Conservation (phyloP, 768 basidiomycete species). For the Lepiota brunneoincarnata region DNA sequence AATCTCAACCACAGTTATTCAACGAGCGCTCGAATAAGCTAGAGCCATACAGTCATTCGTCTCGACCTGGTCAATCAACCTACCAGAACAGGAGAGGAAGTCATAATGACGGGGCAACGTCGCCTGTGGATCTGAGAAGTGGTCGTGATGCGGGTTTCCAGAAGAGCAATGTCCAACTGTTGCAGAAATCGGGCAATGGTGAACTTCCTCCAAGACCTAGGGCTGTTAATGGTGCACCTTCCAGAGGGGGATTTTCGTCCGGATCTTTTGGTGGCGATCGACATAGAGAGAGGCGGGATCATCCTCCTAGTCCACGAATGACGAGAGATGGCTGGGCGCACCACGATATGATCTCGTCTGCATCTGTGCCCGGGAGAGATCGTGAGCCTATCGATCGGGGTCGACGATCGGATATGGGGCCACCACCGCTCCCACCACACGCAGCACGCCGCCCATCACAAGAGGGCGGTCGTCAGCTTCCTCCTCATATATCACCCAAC, state of each 20-base stretch:
- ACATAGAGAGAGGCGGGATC: conserved; percentile 23
- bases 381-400: conserved; percentile 32
- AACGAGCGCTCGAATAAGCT: conserved; percentile 91
- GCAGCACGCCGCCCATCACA: conserved; percentile 30
- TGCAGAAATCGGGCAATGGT: conserved; percentile 50
- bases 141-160: conserved; percentile 39
- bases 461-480: conserved; percentile 49
- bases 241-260: conserved; percentile 23
- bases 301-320: conserved; percentile 35
- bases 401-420: conserved; percentile 49
- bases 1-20: conserved; percentile 55
- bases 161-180: conserved; percentile 44
- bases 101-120: conserved; percentile 37
- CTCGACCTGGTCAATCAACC: conserved; percentile 39
- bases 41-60: conserved; percentile 72
- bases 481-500: conserved; percentile 50
- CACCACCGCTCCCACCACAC: conserved; percentile 44
- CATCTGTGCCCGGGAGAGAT: conserved; percentile 24
- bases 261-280: conserved; percentile 24
- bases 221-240: conserved; percentile 28
- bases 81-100: conserved; percentile 41
- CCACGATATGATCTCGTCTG: conserved; percentile 18
- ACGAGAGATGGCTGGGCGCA: conserved; percentile 25
- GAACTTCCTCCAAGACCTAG: conserved; percentile 29
- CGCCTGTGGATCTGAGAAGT: conserved; percentile 39